Evolutionary conservation across 2,329 filamentous ascomycete genomes (phyloP).

Genomic region (Curvularia sp.): DNA sequence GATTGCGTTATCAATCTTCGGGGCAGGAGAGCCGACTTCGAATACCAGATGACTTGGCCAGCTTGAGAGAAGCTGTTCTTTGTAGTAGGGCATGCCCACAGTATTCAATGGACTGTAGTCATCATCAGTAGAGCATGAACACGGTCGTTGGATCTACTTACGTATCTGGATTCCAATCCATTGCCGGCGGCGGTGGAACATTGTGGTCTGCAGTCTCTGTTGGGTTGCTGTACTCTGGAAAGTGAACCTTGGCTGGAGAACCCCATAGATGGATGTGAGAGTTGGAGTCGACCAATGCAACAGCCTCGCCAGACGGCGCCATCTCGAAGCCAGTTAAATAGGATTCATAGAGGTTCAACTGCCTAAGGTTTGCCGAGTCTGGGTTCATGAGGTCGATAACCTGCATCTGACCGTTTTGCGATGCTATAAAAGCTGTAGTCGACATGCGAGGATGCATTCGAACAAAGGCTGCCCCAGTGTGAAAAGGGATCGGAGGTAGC

Average conservation of each 20-base stretch:
- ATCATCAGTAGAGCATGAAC: slow-evolving; percentile 11
- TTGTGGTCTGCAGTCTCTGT: slow-evolving; percentile 74
- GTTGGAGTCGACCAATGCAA: slow-evolving; percentile 81
- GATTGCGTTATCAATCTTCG: slow-evolving; percentile 74
- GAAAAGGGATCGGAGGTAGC: slow-evolving; percentile 88
- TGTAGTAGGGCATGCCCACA: slow-evolving; percentile 92
- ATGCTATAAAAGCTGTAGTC: slow-evolving; percentile 92
- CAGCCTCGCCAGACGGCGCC: slow-evolving; percentile 84
- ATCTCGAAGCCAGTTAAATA: slow-evolving; percentile 84
- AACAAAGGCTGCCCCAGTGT: slow-evolving; percentile 90
- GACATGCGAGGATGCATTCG: slow-evolving; percentile 96
- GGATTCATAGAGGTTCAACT: slow-evolving; percentile 75
- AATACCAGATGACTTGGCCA: slow-evolving; percentile 87
- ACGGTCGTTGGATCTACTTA: slow-evolving; percentile 52
- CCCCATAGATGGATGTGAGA: slow-evolving; percentile 87
- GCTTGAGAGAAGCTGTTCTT: slow-evolving; percentile 83
- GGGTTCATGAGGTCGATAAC: slow-evolving; percentile 95
- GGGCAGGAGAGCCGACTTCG: slow-evolving; percentile 83
- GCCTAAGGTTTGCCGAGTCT: slow-evolving; percentile 83
- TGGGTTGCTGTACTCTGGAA: slow-evolving; percentile 80
- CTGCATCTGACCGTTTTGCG: slow-evolving; percentile 91
- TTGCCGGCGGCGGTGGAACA: slow-evolving; percentile 63
- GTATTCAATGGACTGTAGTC: slow-evolving; percentile 74
- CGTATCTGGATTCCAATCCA: slow-evolving; percentile 76
- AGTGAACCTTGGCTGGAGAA: slow-evolving; percentile 82